phyloP scores from a whole-genome alignment of 139 green algal species.

The Choricystis sp. region DNA sequence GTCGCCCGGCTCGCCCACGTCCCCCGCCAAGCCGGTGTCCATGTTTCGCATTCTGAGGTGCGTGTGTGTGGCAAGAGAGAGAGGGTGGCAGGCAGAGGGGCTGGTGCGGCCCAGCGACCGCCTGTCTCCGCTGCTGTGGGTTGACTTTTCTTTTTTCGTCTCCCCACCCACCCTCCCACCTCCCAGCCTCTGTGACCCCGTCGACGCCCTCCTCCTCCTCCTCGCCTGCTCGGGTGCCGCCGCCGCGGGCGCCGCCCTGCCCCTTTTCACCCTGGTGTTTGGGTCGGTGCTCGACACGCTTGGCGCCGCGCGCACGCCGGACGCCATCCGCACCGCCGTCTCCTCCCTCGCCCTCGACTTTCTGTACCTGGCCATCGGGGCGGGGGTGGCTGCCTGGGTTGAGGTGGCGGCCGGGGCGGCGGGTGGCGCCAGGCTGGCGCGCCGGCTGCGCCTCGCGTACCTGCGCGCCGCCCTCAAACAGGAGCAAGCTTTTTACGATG shows the following conservation, averaged over 20 bases:
- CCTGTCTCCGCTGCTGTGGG: too few species aligned
- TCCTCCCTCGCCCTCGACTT: neutral
- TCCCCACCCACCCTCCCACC: too few species aligned
- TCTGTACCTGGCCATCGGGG: neutral
- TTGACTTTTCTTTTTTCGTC: too few species aligned
- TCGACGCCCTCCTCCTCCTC: neutral
- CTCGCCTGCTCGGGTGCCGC: neutral
- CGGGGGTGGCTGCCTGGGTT: neutral
- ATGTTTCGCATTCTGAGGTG: too few species aligned
- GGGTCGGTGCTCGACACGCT: conserved; percentile 32
- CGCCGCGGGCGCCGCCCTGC: conserved; percentile 21
- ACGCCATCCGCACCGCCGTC: neutral
- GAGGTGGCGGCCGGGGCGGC: neutral
- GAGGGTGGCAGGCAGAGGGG: too few species aligned
- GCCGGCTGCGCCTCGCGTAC: conserved; percentile 26
- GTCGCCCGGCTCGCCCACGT: too few species aligned
- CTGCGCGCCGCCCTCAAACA: conserved; percentile 48
- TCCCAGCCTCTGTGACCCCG: too few species aligned
- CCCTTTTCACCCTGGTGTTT: conserved; percentile 49
- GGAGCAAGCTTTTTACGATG: conserved; percentile 76
- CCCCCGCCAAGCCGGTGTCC: too few species aligned
- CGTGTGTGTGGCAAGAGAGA: too few species aligned
- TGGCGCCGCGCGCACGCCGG: neutral
- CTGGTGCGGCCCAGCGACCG: too few species aligned
- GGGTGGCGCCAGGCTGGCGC: conserved; percentile 7